Conservation (phyloP, 805 yeast species). For the Kazachstania viticola region DNA sequence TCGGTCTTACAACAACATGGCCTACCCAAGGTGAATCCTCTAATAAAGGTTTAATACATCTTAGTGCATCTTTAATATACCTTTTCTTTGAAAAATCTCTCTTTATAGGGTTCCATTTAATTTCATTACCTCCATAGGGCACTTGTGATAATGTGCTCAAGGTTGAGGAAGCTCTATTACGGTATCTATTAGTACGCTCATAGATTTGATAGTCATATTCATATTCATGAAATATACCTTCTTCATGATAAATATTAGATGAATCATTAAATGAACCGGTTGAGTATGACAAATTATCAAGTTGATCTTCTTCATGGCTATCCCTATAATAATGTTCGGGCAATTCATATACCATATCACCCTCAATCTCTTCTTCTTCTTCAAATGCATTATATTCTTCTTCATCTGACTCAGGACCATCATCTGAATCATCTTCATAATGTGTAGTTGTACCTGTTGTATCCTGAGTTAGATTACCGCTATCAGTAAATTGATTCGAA, state of each 20-base stretch:
- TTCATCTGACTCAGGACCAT: conserved; percentile 10
- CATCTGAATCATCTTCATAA: conserved; percentile 8
- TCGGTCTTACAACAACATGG: conserved; percentile 30
- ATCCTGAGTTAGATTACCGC: conserved; percentile 5
- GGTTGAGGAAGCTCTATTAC: conserved; percentile 14
- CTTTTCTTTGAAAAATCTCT: conserved; percentile 30
- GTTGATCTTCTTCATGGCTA: too few relatives aligned
- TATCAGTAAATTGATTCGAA: conserved; percentile 40
- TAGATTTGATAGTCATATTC: conserved; percentile 14
- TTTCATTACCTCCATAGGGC: conserved; percentile 18
- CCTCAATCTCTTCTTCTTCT: neutral
- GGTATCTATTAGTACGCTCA: conserved; percentile 5
- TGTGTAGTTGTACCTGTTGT: too few relatives aligned
- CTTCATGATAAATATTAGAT: conserved; percentile 14
- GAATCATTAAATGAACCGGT: too few relatives aligned
- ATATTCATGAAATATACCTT: conserved; percentile 20
- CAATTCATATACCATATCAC: too few relatives aligned
- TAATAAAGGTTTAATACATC: conserved; percentile 44
- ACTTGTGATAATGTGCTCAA: conserved; percentile 16
- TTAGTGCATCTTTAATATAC: conserved; percentile 39
- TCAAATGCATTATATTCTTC: conserved; percentile 5
- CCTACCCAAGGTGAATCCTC: conserved; percentile 45
- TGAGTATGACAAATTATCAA: too few relatives aligned
- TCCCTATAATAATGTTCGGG: too few relatives aligned
- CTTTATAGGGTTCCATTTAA: conserved; percentile 40